Evolutionary conservation across 108 stramenopile genomes (phyloP).

Genomic region (Parietichytrium sp.): DNA sequence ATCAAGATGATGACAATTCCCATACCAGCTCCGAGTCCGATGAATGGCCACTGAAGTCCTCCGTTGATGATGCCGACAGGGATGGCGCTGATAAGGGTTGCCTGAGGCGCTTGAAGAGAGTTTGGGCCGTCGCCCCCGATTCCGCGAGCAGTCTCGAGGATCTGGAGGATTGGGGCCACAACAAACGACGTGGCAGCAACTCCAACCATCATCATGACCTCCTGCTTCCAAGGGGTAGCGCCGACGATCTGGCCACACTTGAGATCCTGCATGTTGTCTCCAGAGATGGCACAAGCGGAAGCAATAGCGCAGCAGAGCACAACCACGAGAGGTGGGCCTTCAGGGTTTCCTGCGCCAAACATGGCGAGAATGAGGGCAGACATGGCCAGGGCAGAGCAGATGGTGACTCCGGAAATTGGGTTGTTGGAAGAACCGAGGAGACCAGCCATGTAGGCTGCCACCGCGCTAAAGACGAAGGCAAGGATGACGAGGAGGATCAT

Average conservation of each 20-base stretch:
- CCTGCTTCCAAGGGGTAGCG: slow-evolving; percentile 35
- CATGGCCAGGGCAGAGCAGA: background rate
- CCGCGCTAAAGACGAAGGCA: slow-evolving; percentile 15
- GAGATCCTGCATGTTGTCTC: slow-evolving; percentile 39
- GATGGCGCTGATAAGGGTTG: slow-evolving; percentile 8
- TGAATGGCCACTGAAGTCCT: slow-evolving; percentile 10
- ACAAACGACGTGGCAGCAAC: background rate
- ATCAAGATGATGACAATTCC: background rate
- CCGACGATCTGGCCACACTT: background rate
- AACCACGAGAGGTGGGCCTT: background rate
- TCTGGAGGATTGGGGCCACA: slow-evolving; percentile 17
- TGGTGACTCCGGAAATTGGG: slow-evolving; percentile 32
- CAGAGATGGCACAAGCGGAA: slow-evolving; percentile 14
- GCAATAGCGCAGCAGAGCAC: slow-evolving; percentile 32
- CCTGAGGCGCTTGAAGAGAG: slow-evolving; percentile 30
- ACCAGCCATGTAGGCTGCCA: slow-evolving; percentile 32
- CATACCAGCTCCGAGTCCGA: background rate
- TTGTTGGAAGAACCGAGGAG: slow-evolving; percentile 27
- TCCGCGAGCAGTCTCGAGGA: slow-evolving; percentile 22
- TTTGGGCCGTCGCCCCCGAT: no score
- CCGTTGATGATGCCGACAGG: slow-evolving; percentile 37
- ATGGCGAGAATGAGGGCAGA: slow-evolving; percentile 34
- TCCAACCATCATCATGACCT: slow-evolving; percentile 27
- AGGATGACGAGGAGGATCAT: background rate
- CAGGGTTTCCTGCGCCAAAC: background rate